Base-by-base conservation (phyloP, 129 eudicot species). In the Dittrichia graveolens region DNA sequence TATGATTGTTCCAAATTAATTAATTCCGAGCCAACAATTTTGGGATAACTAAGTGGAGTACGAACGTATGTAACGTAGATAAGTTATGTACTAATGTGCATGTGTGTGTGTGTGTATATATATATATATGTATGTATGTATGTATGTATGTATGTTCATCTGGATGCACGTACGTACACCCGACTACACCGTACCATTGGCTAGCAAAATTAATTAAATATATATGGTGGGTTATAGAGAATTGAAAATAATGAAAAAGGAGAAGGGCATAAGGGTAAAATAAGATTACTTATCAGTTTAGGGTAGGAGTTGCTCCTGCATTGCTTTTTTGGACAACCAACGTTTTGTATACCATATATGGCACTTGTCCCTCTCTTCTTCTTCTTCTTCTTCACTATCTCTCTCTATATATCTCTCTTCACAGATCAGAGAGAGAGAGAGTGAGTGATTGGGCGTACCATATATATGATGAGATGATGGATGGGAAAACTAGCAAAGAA, bases 321-420 rank as follows among this genome's bases (percentile, higher is more conserved):
- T 75, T 65, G 59, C 74, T 75, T 75, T 75, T 75, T 34, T 75
- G 66, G 54, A 75, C 68, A 37, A 66, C 66, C 76, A 24, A 43
- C 56, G 67, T 72, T 72, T 72, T 43, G 31, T 45, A 37, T 48
- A 66, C 56, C 74, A 75, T 35, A 75, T 56, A 57, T 66, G 71
- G 80, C 6, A 66, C 38, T 6, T 19, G 19, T 15, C 69, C 38
- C 24, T 46, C 69, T 72, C 59, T 72, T 41, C 24, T 18, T 45
- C 42, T 46, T 10, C 31, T 18, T 5, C 42, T 46, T 5, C 42
- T 13, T 46, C 31, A 11, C 63, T 53, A 61, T 38, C 50, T 6
- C 16, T 49, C 42, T 38, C 18, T 60, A n/a, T 40, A 19, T 14
- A 8, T 6, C 7, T 67, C 31, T 24, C 31, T 24, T 24, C 31